phyloP scores from a whole-genome alignment of 2,329 filamentous ascomycete genomes.

The Phialophora macrospora region DNA sequence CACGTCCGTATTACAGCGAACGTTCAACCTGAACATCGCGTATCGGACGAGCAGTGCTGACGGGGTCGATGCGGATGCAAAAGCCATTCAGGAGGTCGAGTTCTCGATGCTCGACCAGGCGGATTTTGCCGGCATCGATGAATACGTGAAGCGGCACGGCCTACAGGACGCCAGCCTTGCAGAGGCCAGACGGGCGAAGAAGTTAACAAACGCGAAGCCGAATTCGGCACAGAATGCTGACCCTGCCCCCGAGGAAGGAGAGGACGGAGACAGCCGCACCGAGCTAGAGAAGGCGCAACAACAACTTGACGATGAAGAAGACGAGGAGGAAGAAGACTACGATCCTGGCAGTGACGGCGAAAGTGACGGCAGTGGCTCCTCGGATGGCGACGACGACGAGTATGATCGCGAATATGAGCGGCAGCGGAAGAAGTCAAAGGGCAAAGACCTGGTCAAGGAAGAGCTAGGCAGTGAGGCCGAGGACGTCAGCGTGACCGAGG shows the following conservation, averaged over 20 bases:
- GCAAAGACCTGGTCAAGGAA: slow-evolving; percentile 47
- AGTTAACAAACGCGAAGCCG: slow-evolving; percentile 44
- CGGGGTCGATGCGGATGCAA: slow-evolving; percentile 30
- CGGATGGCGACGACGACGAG: slow-evolving; percentile 48
- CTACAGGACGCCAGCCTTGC: slow-evolving; percentile 69
- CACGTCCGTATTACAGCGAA: slow-evolving; percentile 67
- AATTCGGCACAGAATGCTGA: slow-evolving; percentile 1
- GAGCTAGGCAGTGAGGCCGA: slow-evolving; percentile 54
- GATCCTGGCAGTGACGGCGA: slow-evolving; percentile 57
- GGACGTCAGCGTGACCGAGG: slow-evolving; percentile 42
- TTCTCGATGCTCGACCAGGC: slow-evolving; percentile 70
- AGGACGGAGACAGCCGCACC: slow-evolving; percentile 56
- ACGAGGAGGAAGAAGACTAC: slow-evolving; percentile 58
- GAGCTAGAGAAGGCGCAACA: slow-evolving; percentile 64
- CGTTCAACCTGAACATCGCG: slow-evolving; percentile 67
- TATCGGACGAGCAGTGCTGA: slow-evolving; percentile 39
- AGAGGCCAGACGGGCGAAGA: slow-evolving; percentile 63
- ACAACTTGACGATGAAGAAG: slow-evolving; percentile 50
- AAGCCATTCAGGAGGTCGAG: slow-evolving; percentile 62
- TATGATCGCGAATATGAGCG: slow-evolving; percentile 40
- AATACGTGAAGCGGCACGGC: slow-evolving; percentile 64
- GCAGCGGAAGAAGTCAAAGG: slow-evolving; percentile 42
- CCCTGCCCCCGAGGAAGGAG: slow-evolving; percentile 38
- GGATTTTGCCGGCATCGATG: slow-evolving; percentile 66
- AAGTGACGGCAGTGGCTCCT: slow-evolving; percentile 55